These are phyloP conservation scores for Chaetoceros tenuissimus DNA, from an alignment of 108 stramenopile species.

Conservation along the genomic window DNA sequence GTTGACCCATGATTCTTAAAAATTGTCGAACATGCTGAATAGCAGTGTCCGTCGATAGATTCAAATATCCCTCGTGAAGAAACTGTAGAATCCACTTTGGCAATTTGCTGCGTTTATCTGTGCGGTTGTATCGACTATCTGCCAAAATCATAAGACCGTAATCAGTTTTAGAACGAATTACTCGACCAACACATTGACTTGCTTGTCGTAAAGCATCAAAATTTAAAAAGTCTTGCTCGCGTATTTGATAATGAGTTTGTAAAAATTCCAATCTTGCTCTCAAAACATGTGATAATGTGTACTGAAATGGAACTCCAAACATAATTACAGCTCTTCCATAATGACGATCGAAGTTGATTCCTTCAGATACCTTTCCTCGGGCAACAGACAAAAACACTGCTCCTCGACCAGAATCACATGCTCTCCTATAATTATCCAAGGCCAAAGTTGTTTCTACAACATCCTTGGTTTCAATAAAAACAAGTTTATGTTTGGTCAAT, in stretches of 20 bases:
- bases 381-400: slow-evolving; percentile 98
- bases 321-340: slow-evolving; percentile 97
- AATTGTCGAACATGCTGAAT: slow-evolving; percentile 70
- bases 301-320: slow-evolving; percentile 99
- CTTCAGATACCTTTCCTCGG: slow-evolving; percentile 98
- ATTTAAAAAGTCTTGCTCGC: slow-evolving; percentile 94
- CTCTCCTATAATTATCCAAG: slow-evolving; percentile 93
- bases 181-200: slow-evolving; percentile 91
- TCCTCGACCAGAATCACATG: slow-evolving; percentile 97
- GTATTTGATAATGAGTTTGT: slow-evolving; percentile 87
- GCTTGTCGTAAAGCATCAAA: slow-evolving; percentile 95
- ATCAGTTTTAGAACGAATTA: slow-evolving; percentile 93
- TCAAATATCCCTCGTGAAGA: slow-evolving; percentile 78
- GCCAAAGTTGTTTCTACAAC: slow-evolving; percentile 98
- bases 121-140: slow-evolving; percentile 88
- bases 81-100: slow-evolving; percentile 98
- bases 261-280: slow-evolving; percentile 93
- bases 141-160: slow-evolving; percentile 96
- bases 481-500: slow-evolving; percentile 87
- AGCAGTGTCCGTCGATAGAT: slow-evolving; percentile 89
- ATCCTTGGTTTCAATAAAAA: slow-evolving; percentile 99
- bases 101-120: slow-evolving; percentile 93
- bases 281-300: slow-evolving; percentile 92
- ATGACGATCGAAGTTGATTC: slow-evolving; percentile 99
- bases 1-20: slow-evolving; percentile 94